Evolutionary conservation across 2,329 filamentous ascomycete species (phyloP).

Genomic region (Hypoxylon sp.): DNA sequence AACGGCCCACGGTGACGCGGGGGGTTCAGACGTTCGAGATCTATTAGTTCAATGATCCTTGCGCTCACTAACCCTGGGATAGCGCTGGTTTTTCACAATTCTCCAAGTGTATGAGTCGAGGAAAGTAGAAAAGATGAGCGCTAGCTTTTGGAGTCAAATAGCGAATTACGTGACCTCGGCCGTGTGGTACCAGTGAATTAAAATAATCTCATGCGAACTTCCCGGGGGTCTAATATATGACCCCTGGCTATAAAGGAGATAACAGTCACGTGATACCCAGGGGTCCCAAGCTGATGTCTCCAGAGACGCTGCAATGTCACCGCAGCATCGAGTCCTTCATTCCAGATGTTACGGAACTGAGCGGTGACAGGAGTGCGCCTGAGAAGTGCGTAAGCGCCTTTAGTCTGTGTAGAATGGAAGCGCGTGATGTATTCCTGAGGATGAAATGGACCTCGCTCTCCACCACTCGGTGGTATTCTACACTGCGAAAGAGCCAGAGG

Average conservation of each 20-base stretch:
- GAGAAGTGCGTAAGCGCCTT: conserved; percentile 10
- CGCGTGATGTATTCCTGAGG: conserved; percentile 9
- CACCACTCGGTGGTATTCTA: conserved; percentile 1
- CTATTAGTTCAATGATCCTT: conserved; percentile 24
- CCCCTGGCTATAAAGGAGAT: conserved; percentile 18
- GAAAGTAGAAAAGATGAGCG: conserved; percentile 1
- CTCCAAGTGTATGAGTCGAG: conserved; percentile 1
- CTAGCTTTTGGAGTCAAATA: background rate
- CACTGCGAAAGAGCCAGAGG: background rate
- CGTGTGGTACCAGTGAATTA: conserved; percentile 7
- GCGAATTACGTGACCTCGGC: background rate
- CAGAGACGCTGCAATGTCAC: conserved; percentile 12
- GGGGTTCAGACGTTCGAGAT: conserved; percentile 25
- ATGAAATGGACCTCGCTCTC: conserved; percentile 6
- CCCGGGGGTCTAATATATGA: conserved; percentile 3
- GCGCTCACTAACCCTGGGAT: background rate
- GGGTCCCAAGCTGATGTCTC: conserved; percentile 11
- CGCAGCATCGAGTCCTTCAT: conserved; percentile 13
- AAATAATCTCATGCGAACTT: conserved; percentile 15
- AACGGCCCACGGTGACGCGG: conserved; percentile 30
- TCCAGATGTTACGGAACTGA: conserved; percentile 5
- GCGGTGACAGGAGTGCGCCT: background rate
- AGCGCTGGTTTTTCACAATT: conserved; percentile 1
- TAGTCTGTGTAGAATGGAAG: conserved; percentile 1
- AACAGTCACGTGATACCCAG: conserved; percentile 13